Evolutionary conservation across 2,329 filamentous ascomycete genomes (phyloP), one percentile per base, ranked within the genome.

Genomic region (Curvularia sp.): DNA sequence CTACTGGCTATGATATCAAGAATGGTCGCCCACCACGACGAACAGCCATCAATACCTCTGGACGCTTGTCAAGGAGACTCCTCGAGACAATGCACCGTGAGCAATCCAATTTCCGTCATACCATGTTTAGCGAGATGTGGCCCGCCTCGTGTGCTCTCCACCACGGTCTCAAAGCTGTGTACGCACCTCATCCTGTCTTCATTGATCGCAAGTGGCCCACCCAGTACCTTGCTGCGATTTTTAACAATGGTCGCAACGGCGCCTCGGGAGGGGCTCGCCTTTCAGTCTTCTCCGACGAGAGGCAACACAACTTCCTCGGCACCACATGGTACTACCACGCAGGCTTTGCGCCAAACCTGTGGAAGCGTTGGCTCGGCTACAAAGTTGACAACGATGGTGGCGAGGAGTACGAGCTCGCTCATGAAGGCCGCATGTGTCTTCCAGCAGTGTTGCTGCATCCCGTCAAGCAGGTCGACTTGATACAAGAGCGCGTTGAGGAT

Each of bases 41-140:
- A 39, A 87, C 85, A 38, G 85, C 89, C 49, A 90, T 92, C 71
- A 87, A 92, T 60, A 92, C 89, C 2, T 88, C 89, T 0, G 86
- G 84, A 1, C 87, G 90, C 9, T 79, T 92, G 32, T 89, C 86
- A 27, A 84, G 86, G 23, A 84, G 88, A 12, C 80, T 93, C 1
- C 79, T 93, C 5, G 77, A 83, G 45, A 86, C 86, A 5, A 93
- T 93, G 89, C 90, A 93, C 76, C 84, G 90, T 64, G 89, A 92
- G 69, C 89, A 87, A 3, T 87, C 88, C 75, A 82, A 84, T 27
- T 81, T 85, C 66, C 87, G 86, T 62, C 90, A 88, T 75, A 87
- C 82, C 75, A 92, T 89, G 88, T 93, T 91, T 73, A 86, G 85
- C 25, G 90, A 93, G 75, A 93, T 93, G 90, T 92, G 89, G 78